Evolutionary conservation across 768 basidiomycete genomes (phyloP).

Genomic region (Serendipita sp.): DNA sequence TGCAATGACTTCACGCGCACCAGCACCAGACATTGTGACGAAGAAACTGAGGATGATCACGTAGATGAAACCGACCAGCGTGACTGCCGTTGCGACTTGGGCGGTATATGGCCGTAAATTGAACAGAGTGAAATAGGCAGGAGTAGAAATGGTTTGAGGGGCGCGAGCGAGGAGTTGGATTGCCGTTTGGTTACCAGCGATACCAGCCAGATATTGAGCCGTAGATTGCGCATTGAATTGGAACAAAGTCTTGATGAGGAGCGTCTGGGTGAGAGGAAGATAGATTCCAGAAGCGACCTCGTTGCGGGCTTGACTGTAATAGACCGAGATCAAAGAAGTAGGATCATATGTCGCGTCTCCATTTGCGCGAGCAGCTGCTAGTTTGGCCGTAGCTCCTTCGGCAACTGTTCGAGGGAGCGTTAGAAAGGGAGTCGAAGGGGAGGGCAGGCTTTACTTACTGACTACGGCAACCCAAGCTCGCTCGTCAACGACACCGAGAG

Average conservation of each 20-base stretch:
- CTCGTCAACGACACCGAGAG: slow-evolving; percentile 22
- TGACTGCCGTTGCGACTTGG: slow-evolving; percentile 26
- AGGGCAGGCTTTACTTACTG: slow-evolving; percentile 14
- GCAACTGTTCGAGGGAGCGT: slow-evolving; percentile 16
- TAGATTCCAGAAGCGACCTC: slow-evolving; percentile 26
- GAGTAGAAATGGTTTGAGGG: slow-evolving; percentile 23
- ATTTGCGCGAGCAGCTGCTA: slow-evolving; percentile 21
- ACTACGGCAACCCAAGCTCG: slow-evolving; percentile 28
- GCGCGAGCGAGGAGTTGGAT: slow-evolving; percentile 23
- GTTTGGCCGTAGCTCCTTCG: slow-evolving; percentile 20
- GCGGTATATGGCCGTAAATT: slow-evolving; percentile 27
- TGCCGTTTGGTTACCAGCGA: slow-evolving; percentile 23
- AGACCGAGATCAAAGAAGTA: slow-evolving; percentile 20
- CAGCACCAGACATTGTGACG: slow-evolving; percentile 20
- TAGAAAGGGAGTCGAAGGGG: neutral
- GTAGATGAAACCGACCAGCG: slow-evolving; percentile 27
- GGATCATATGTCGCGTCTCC: slow-evolving; percentile 26
- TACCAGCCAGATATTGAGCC: slow-evolving; percentile 10
- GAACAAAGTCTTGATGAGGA: slow-evolving; percentile 13
- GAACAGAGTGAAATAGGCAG: slow-evolving; percentile 19
- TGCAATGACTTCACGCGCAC: slow-evolving; percentile 18
- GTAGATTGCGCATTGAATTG: slow-evolving; percentile 1
- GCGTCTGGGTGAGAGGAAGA: slow-evolving; percentile 21
- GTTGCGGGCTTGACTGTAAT: slow-evolving; percentile 28
- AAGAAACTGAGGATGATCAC: slow-evolving; percentile 15